These are phyloP conservation scores for Pichia cephalocereana DNA, from an alignment of 805 yeast genomes.

Conservation along the genomic window DNA sequence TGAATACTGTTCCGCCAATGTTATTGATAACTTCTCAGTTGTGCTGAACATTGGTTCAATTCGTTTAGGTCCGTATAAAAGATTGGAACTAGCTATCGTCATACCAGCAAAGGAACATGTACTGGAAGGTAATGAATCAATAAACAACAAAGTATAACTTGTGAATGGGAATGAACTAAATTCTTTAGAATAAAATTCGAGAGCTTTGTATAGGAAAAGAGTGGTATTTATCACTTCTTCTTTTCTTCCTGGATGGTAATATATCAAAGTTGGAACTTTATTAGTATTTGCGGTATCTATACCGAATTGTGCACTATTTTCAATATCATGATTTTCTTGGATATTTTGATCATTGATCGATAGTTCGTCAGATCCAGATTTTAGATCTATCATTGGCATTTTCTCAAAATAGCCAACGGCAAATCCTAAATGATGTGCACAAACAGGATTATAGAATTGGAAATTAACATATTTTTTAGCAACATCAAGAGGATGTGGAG, in stretches of 20 bases:
- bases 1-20: constrained; percentile 84
- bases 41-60: constrained; percentile 71
- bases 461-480: constrained; percentile 71
- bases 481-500: constrained; percentile 66
- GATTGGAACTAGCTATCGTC: constrained; percentile 46
- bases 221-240: constrained; percentile 62
- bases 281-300: constrained; percentile 18
- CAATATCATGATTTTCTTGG: constrained; percentile 23
- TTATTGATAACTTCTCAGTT: constrained; percentile 59
- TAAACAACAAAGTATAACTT: constrained; percentile 68
- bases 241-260: constrained; percentile 51
- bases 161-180: constrained; percentile 92
- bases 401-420: constrained; percentile 83
- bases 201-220: constrained; percentile 63
- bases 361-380: constrained; percentile 23
- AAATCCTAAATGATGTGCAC: constrained; percentile 94
- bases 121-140: constrained; percentile 42
- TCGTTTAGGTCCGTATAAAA: constrained; percentile 62
- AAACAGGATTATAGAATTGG: constrained; percentile 74
- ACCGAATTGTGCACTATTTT: constrained; percentile 12
- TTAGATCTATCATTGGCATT: constrained; percentile 41
- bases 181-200: constrained; percentile 77
- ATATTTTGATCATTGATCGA: constrained; percentile 13
- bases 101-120: constrained; percentile 68
- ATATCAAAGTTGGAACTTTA: constrained; percentile 49